Evolutionary conservation across 164 flowering plant genomes (phyloP).

Genomic region (Nymphaea colorata): DNA sequence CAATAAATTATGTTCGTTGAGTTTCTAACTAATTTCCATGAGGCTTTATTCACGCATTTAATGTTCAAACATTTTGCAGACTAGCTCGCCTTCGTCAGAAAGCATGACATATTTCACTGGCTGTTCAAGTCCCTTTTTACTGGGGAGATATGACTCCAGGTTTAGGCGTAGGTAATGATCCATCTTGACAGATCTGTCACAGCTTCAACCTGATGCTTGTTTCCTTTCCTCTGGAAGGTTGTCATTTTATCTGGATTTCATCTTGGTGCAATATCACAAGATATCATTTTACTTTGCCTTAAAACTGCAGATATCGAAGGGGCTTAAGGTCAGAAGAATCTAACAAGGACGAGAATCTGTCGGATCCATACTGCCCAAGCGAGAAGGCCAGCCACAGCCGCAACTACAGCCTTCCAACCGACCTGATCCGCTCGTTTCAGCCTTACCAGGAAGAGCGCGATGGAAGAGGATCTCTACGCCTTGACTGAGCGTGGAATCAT

Average conservation of each 20-base stretch:
- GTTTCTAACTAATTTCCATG: no score
- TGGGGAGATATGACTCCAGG: constrained; percentile 12
- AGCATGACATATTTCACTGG: constrained; percentile 22
- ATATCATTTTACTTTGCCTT: no score
- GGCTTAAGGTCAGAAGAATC: not conserved
- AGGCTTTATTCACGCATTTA: no score
- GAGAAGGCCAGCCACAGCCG: not conserved
- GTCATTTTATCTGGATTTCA: no score
- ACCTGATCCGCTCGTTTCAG: not conserved
- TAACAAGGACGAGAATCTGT: not conserved
- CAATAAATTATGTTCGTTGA: no score
- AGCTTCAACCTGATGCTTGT: no score
- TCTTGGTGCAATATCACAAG: no score
- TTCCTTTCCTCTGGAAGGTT: no score
- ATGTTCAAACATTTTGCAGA: constrained; percentile 9
- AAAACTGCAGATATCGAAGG: not conserved
- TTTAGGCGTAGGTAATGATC: constrained; percentile 26
- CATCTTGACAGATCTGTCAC: not conserved
- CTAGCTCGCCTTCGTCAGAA: constrained; percentile 11
- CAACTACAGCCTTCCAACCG: not conserved
- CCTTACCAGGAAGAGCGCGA: no score
- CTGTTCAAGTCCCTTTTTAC: constrained; percentile 23
- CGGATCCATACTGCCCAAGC: not conserved
- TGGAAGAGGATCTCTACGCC: no score
- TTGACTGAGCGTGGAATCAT: no score